Conservation (phyloP, 495 filamentous ascomycete species). For the Xylaria flabelliformis region DNA sequence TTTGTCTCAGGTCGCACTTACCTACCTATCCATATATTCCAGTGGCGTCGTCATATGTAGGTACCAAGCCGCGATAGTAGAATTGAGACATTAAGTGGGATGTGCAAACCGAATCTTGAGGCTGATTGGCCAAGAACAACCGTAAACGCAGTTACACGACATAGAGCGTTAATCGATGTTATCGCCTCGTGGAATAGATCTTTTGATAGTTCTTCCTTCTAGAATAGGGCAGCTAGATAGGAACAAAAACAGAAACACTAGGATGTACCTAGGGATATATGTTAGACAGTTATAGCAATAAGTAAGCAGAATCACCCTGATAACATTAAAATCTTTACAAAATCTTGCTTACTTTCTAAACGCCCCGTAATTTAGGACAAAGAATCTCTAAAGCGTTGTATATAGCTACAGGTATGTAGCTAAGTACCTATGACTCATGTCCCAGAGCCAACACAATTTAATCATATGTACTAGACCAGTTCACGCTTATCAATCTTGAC, state of each 20-base stretch:
- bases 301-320: not conserved
- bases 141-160: not conserved
- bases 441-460: not conserved
- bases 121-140: not conserved
- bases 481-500: not conserved
- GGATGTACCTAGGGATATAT: not conserved
- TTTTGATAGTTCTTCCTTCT: not conserved
- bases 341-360: not conserved
- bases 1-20: not conserved
- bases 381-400: not conserved
- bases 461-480: not conserved
- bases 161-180: not conserved
- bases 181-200: not conserved
- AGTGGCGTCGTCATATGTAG: not conserved
- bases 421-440: not conserved
- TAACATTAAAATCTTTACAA: not conserved
- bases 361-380: not conserved
- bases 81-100: not conserved
- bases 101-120: not conserved
- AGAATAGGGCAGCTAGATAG: not conserved
- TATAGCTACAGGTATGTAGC: no score
- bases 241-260: not conserved
- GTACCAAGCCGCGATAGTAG: not conserved
- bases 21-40: not conserved
- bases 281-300: not conserved